A percentile compares a stretch with the other conserved stretches of the same genome.
phyloP scores from a whole-genome alignment of 495 filamentous ascomycete species.

The Geoglossum glabrum region DNA sequence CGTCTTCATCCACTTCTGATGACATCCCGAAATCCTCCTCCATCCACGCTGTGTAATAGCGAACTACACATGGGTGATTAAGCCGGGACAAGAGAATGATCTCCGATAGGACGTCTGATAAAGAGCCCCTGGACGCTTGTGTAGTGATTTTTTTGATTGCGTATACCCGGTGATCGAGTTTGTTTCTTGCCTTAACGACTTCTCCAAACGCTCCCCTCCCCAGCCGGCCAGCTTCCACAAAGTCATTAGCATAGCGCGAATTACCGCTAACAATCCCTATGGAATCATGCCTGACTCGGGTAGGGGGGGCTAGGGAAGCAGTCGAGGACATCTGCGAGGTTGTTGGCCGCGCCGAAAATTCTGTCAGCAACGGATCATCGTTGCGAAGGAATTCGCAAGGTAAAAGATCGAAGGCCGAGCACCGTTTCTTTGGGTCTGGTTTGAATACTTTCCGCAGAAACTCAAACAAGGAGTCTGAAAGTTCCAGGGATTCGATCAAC shows the following conservation, averaged over 20 bases:
- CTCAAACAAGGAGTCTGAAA: constrained; percentile 59
- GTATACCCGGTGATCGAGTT: constrained; percentile 80
- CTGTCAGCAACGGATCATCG: constrained; percentile 32
- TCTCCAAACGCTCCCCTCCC: constrained; percentile 92
- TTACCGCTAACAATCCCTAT: constrained; percentile 21
- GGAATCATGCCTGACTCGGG: constrained; percentile 29
- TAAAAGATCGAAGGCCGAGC: constrained; percentile 73
- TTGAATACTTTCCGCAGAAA: constrained; percentile 68
- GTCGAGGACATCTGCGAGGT: background rate
- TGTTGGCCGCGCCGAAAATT: constrained; percentile 4
- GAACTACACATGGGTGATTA: constrained; percentile 88
- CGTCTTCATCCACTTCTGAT: constrained; percentile 32
- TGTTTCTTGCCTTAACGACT: constrained; percentile 91
- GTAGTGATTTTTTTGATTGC: constrained; percentile 91
- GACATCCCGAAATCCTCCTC: constrained; percentile 39
- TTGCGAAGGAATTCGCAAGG: constrained; percentile 73
- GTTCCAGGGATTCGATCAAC: constrained; percentile 37
- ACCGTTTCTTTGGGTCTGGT: constrained; percentile 59
- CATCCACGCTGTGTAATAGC: constrained; percentile 89
- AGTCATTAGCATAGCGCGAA: constrained; percentile 72
- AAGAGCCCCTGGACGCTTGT: constrained; percentile 52
- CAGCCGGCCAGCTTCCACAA: constrained; percentile 68
- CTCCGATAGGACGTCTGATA: constrained; percentile 78
- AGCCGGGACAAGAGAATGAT: constrained; percentile 75
- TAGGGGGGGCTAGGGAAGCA: constrained; percentile 13